Percentiles rank a stretch among this genome's conserved stretches.
These are phyloP conservation scores for Gossypium laxum DNA, from an alignment of 441 rosid species.

Conservation along the genomic window DNA sequence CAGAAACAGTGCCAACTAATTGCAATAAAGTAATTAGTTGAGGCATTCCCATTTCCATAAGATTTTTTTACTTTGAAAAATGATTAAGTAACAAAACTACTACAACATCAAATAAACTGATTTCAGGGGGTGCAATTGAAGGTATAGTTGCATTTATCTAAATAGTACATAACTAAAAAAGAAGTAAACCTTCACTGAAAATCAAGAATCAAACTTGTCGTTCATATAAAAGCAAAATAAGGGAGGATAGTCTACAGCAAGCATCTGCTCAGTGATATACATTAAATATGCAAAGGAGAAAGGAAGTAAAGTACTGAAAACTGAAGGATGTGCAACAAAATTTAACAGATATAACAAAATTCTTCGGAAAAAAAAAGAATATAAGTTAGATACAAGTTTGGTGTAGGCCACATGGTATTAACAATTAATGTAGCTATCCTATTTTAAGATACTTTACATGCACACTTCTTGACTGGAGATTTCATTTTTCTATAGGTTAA, in stretches of 20 bases:
- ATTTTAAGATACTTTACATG: background rate
- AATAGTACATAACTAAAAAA: background rate
- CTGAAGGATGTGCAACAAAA: background rate
- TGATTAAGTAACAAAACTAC: background rate
- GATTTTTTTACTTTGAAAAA: background rate
- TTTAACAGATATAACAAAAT: background rate
- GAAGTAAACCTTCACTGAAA: background rate
- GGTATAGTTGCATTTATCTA: background rate
- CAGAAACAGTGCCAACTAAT: background rate
- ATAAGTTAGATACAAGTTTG: background rate
- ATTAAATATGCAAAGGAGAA: background rate
- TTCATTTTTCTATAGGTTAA: background rate
- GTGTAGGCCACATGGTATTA: background rate
- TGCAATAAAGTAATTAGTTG: background rate
- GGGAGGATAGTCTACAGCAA: background rate
- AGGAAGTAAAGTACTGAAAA: background rate
- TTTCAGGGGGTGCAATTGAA: background rate
- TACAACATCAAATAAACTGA: background rate
- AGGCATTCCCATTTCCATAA: background rate
- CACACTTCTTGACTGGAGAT: background rate
- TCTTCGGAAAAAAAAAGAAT: background rate
- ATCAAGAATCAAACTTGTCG: background rate
- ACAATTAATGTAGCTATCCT: background rate
- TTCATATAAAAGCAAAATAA: background rate
- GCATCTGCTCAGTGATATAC: background rate